Conservation (phyloP, 1,284 basidiomycete genomes). For the Garcileccinum viscosum region DNA sequence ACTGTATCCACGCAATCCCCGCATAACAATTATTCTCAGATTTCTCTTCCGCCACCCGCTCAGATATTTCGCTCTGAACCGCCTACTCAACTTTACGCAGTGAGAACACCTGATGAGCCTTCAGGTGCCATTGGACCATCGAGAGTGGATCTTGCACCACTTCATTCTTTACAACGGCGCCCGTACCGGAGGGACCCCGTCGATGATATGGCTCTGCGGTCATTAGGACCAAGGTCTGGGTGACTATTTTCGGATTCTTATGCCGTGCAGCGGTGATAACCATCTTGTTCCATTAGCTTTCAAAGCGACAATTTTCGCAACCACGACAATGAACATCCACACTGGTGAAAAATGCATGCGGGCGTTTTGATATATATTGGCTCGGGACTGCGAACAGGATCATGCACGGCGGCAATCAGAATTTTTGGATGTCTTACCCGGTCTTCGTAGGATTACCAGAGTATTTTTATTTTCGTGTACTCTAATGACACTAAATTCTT, state of each 20-base stretch:
- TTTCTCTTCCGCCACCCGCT: conserved; percentile 41
- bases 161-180: conserved; percentile 60
- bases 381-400: background rate
- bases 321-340: conserved; percentile 13
- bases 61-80: conserved; percentile 37
- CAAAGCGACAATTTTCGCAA: conserved; percentile 20
- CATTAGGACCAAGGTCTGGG: conserved; percentile 49
- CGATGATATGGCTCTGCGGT: conserved; percentile 65
- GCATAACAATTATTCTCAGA: conserved; percentile 26
- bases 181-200: conserved; percentile 66
- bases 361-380: conserved; percentile 1
- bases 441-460: background rate
- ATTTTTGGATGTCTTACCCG: background rate
- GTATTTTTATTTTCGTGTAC: conserved; percentile 20
- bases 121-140: conserved; percentile 38
- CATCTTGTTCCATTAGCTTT: conserved; percentile 21
- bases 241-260: conserved; percentile 37
- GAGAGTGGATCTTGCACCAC: conserved; percentile 57
- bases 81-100: conserved; percentile 40
- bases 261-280: conserved; percentile 32
- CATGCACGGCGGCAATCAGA: background rate
- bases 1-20: conserved; percentile 9
- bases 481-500: conserved; percentile 18
- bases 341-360: conserved; percentile 10
- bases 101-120: conserved; percentile 31